phyloP scores from a whole-genome alignment of 2,329 filamentous ascomycete species.

The Botryotinia globosa region DNA sequence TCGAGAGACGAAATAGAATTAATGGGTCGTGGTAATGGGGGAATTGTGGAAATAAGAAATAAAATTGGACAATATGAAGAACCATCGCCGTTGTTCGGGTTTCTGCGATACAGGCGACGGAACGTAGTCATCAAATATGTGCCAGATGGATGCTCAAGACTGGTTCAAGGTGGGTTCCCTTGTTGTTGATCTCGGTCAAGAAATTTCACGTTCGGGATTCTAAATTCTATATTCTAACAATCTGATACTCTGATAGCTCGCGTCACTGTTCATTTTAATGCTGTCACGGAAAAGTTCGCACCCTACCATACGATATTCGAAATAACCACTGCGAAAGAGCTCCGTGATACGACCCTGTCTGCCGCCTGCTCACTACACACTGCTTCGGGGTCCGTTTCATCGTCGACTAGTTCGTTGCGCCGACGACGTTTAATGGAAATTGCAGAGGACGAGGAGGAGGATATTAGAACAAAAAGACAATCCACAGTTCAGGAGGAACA shows the following conservation, averaged over 20 bases:
- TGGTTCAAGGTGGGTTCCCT: constrained; percentile 75
- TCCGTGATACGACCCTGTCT: constrained; percentile 84
- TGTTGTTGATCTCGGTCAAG: constrained; percentile 29
- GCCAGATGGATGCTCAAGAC: constrained; percentile 82
- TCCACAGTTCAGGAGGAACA: constrained; percentile 51
- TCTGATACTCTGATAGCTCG: constrained; percentile 58
- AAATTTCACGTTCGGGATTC: constrained; percentile 27
- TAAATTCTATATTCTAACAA: constrained; percentile 9
- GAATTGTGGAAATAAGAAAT: constrained; percentile 78
- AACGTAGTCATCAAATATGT: constrained; percentile 92
- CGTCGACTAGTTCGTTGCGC: constrained; percentile 76
- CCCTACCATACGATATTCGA: constrained; percentile 85
- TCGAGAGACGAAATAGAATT: constrained; percentile 85
- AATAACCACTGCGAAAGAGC: constrained; percentile 69
- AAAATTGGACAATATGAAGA: constrained; percentile 78
- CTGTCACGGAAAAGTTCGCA: constrained; percentile 68
- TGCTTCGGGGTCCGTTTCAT: constrained; percentile 80
- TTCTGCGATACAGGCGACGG: constrained; percentile 82
- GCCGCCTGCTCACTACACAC: constrained; percentile 87
- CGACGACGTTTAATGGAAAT: constrained; percentile 83
- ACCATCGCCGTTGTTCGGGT: constrained; percentile 84
- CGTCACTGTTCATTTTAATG: constrained; percentile 69
- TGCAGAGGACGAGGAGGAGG: constrained; percentile 77
- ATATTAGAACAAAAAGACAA: constrained; percentile 57
- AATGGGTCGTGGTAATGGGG: constrained; percentile 71